A percentile compares a stretch with the other conserved stretches of the same genome.
Evolutionary conservation across 2,329 filamentous ascomycete genomes (phyloP).

Genomic region (Hymenoscyphus fraxineus): DNA sequence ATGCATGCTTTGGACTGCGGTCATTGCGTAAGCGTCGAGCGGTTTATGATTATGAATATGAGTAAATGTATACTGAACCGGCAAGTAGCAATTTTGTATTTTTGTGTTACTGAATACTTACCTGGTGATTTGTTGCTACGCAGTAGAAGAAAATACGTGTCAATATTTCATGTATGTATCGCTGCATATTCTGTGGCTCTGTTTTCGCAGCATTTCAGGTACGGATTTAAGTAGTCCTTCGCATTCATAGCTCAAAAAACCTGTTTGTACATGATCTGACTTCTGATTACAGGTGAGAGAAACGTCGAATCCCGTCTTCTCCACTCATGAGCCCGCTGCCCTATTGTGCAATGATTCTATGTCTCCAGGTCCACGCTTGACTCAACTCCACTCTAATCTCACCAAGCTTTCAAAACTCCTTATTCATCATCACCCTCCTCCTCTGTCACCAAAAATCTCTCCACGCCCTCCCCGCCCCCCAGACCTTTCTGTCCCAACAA

Average conservation of each 20-base stretch:
- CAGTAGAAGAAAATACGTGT: too few relatives aligned
- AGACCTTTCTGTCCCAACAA: background rate
- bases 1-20: background rate
- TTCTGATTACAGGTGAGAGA: background rate
- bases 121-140: background rate
- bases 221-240: background rate
- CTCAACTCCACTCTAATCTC: background rate
- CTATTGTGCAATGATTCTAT: background rate
- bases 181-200: too few relatives aligned
- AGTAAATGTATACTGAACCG: background rate
- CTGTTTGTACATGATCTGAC: background rate
- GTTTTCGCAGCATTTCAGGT: too few relatives aligned
- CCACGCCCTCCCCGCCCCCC: background rate
- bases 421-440: background rate
- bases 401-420: too few relatives aligned
- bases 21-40: background rate
- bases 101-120: background rate
- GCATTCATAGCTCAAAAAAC: background rate
- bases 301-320: background rate
- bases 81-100: background rate
- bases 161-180: too few relatives aligned
- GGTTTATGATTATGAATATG: background rate
- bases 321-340: background rate
- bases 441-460: background rate
- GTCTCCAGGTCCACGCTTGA: background rate